Conservation (phyloP, 768 basidiomycete genomes). For the Kondoa malvinella region DNA sequence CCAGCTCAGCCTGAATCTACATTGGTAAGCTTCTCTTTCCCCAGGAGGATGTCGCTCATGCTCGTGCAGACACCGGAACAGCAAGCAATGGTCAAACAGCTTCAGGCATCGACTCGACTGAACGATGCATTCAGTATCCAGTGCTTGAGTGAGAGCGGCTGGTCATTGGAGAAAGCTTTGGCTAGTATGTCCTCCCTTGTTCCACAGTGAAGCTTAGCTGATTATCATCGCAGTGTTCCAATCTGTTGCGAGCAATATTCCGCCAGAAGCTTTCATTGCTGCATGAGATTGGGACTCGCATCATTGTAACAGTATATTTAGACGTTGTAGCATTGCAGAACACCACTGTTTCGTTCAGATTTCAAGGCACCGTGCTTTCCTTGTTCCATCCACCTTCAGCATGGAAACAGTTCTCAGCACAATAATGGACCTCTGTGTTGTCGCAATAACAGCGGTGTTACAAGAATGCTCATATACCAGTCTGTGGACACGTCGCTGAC, state of each 20-base stretch:
- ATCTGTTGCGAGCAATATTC: conserved; percentile 40
- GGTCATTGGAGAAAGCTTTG: conserved; percentile 63
- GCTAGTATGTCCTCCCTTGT: conserved; percentile 25
- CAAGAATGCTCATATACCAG: no score
- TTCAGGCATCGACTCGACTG: conserved; percentile 57
- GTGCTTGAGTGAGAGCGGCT: conserved; percentile 66
- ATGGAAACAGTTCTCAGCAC: no score
- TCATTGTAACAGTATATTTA: background rate
- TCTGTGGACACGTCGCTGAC: no score
- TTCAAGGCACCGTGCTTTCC: no score
- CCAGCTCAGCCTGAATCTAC: conserved; percentile 28
- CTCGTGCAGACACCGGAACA: conserved; percentile 35
- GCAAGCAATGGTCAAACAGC: conserved; percentile 49
- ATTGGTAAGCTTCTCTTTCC: no score
- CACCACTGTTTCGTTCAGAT: background rate
- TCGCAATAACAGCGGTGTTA: no score
- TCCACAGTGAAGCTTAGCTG: background rate
- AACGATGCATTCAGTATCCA: conserved; percentile 66
- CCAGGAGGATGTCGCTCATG: no score
- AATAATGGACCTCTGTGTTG: no score
- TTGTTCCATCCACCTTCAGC: no score
- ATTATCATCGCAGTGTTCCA: conserved; percentile 47
- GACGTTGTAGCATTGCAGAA: conserved; percentile 3
- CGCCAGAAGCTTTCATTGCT: conserved; percentile 22
- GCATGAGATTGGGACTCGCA: background rate